These are phyloP conservation scores for Gaeumannomyces sp. DNA, from an alignment of 2,329 filamentous ascomycete species.

Conservation along the genomic window DNA sequence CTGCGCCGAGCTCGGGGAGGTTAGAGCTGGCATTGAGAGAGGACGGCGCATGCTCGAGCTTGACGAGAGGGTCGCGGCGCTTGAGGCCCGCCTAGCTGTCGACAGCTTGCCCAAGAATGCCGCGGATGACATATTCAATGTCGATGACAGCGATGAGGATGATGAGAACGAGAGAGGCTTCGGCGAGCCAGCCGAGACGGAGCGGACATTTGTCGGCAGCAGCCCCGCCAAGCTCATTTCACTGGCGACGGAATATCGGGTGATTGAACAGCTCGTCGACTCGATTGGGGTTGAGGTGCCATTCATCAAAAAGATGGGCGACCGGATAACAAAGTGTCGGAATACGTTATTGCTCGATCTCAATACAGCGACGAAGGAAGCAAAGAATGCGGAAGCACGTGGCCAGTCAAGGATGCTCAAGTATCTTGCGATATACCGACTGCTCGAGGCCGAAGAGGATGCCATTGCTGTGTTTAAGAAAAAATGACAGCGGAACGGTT, in stretches of 20 bases:
- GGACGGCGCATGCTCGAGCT: conserved; percentile 61
- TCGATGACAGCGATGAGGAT: conserved; percentile 23
- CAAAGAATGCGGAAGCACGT: conserved; percentile 33
- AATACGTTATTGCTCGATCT: conserved; percentile 53
- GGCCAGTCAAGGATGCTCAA: conserved; percentile 43
- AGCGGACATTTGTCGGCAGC: conserved; percentile 34
- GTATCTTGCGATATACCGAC: conserved; percentile 47
- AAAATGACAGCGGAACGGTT: conserved; percentile 19
- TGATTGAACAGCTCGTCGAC: conserved; percentile 35
- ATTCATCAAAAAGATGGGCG: conserved; percentile 46
- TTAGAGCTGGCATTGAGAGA: conserved; percentile 56
- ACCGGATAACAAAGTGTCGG: conserved; percentile 45
- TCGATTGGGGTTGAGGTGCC: conserved; percentile 40
- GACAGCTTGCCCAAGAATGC: conserved; percentile 24
- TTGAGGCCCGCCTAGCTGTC: conserved; percentile 60
- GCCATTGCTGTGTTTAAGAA: conserved; percentile 43
- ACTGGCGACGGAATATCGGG: conserved; percentile 40
- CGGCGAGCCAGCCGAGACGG: conserved; percentile 11
- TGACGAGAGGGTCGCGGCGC: conserved; percentile 52
- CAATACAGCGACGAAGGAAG: conserved; percentile 39
- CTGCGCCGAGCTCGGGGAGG: conserved; percentile 59
- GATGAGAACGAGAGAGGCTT: conserved; percentile 19
- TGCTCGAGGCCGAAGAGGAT: conserved; percentile 45
- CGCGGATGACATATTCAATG: conserved; percentile 23
- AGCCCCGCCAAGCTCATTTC: conserved; percentile 39